phyloP scores from a whole-genome alignment of 116 monocot genomes.

The Dioscorea cayenensis region DNA sequence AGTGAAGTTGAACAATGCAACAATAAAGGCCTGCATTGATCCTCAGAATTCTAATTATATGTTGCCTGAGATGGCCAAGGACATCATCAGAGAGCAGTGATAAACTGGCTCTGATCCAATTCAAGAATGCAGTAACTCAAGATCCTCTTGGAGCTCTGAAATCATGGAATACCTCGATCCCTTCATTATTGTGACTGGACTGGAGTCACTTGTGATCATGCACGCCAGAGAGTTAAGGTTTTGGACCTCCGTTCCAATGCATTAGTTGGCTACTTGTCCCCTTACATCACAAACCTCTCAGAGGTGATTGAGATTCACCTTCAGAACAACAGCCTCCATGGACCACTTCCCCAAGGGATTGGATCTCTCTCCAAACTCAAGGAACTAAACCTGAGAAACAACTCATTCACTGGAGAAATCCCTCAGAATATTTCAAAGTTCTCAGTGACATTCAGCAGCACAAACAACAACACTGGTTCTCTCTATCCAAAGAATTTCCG shows the following conservation, averaged over 20 bases:
- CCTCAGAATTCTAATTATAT: no score
- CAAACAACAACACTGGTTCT: no score
- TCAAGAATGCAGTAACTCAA: not conserved
- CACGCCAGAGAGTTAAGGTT: slow-evolving; percentile 2
- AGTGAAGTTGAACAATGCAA: no score
- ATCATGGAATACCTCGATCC: slow-evolving; percentile 16
- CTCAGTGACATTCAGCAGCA: no score
- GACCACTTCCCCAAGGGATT: slow-evolving; percentile 13
- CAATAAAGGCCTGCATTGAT: no score
- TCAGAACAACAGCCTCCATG: slow-evolving; percentile 7
- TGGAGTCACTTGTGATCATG: slow-evolving; percentile 13
- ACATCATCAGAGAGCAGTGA: not conserved
- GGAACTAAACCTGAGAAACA: slow-evolving; percentile 19
- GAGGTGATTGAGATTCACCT: slow-evolving; percentile 17
- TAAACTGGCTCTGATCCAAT: not conserved
- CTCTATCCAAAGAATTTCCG: no score
- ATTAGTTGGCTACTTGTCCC: slow-evolving; percentile 14
- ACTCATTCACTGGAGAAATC: slow-evolving; percentile 15
- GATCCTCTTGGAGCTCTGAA: slow-evolving; percentile 1
- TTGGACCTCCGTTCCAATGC: not conserved
- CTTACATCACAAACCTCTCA: slow-evolving; percentile 18
- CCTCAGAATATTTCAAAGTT: slow-evolving; percentile 2
- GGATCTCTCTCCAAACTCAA: slow-evolving; percentile 10
- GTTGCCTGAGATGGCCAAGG: not conserved
- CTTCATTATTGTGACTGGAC: slow-evolving; percentile 14